Percentiles rank a stretch among this genome's conserved stretches.
Evolutionary conservation across 495 filamentous ascomycete species (phyloP).

Genomic region (Coniosporium apollinis): DNA sequence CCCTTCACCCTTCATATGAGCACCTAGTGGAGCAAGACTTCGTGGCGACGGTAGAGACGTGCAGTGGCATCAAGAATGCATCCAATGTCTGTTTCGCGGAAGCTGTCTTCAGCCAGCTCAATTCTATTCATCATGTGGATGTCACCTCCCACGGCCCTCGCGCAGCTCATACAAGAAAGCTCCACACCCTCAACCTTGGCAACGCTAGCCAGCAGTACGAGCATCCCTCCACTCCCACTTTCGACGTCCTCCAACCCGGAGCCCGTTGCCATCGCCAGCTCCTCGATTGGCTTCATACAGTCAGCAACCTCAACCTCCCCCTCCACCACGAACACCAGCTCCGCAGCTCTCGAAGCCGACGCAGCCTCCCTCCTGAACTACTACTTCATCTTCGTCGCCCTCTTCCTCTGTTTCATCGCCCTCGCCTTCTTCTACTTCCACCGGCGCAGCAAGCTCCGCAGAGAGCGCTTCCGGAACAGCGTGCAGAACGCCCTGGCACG

Average conservation of each 20-base stretch:
- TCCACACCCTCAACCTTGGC: background rate
- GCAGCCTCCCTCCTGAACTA: slow-evolving; percentile 21
- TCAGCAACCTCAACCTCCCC: slow-evolving; percentile 1
- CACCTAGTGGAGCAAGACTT: too few relatives aligned
- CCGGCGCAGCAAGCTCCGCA: slow-evolving; percentile 13
- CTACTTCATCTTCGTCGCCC: slow-evolving; percentile 26
- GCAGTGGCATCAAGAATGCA: too few relatives aligned
- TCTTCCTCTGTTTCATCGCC: slow-evolving; percentile 15
- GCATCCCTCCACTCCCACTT: background rate
- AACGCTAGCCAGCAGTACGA: background rate
- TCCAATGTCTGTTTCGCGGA: too few relatives aligned
- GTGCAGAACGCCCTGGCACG: slow-evolving; percentile 19
- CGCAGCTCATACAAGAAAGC: too few relatives aligned
- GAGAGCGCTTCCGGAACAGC: slow-evolving; percentile 10
- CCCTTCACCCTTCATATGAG: too few relatives aligned
- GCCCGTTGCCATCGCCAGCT: background rate
- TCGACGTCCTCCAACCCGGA: background rate
- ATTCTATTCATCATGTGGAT: background rate
- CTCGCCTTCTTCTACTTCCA: slow-evolving; percentile 15
- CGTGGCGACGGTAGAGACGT: too few relatives aligned
- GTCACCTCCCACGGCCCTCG: background rate
- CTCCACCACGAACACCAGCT: slow-evolving; percentile 1
- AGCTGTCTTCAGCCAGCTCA: background rate
- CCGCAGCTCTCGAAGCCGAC: background rate
- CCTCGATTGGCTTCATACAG: background rate